Percentiles rank a stretch among this genome's conserved stretches.
Conservation (phyloP, 148 eudicot species). For the Linanthus parryae region DNA sequence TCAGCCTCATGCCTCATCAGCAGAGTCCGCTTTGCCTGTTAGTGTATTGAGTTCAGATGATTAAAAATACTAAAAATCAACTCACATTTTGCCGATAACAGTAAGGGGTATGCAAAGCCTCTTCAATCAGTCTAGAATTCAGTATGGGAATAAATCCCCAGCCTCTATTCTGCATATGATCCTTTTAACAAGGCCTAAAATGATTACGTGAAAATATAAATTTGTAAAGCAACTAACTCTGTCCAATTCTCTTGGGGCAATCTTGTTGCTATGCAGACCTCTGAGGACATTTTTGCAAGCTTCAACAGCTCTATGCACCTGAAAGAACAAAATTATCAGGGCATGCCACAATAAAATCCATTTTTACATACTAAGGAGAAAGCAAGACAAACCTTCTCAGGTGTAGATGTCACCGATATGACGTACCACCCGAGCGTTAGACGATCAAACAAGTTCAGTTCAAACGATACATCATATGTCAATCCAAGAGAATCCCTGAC, state of each 20-base stretch:
- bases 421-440: slow-evolving; percentile 97
- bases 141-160: background rate
- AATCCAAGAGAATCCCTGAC: slow-evolving; percentile 98
- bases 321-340: slow-evolving; percentile 12
- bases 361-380: background rate
- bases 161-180: too few species aligned
- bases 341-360: background rate
- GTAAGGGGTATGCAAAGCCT: too few species aligned
- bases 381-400: slow-evolving; percentile 62
- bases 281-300: slow-evolving; percentile 97
- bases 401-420: slow-evolving; percentile 95
- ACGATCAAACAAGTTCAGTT: slow-evolving; percentile 86
- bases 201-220: background rate
- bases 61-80: too few species aligned
- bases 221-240: slow-evolving; percentile 52
- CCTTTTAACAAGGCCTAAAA: too few species aligned
- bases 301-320: slow-evolving; percentile 98
- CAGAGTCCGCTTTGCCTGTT: slow-evolving; percentile 83
- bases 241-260: slow-evolving; percentile 78
- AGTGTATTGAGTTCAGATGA: background rate
- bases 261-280: slow-evolving; percentile 70
- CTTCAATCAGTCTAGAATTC: too few species aligned
- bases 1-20: slow-evolving; percentile 99
- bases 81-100: too few species aligned
- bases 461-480: slow-evolving; percentile 96